A percentile compares a stretch with the other conserved stretches of the same genome.
These are phyloP conservation scores for Ophiostoma pallidulum DNA, from an alignment of 2,329 filamentous ascomycete genomes.

Conservation along the genomic window DNA sequence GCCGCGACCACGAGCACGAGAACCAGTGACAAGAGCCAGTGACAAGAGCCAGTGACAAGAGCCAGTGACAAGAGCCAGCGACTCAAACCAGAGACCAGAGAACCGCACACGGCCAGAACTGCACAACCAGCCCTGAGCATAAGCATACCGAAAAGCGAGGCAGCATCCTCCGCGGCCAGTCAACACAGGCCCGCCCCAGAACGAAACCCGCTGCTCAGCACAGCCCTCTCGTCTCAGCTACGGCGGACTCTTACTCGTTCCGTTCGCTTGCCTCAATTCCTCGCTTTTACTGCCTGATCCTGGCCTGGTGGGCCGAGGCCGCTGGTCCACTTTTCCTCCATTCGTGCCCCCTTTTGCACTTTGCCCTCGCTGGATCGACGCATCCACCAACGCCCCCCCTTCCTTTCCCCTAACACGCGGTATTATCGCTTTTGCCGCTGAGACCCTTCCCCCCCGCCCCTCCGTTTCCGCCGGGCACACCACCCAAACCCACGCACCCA, in stretches of 20 bases:
- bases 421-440: slow-evolving; percentile 9
- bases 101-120: too few relatives aligned
- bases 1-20: neutral
- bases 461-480: neutral
- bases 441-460: neutral
- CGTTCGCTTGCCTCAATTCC: too few relatives aligned
- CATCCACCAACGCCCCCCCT: slow-evolving; percentile 3
- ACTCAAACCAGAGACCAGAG: too few relatives aligned
- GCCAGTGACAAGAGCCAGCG: too few relatives aligned
- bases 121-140: too few relatives aligned
- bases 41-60: too few relatives aligned
- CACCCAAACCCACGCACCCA: too few relatives aligned
- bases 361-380: too few relatives aligned
- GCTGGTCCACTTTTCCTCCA: slow-evolving; percentile 4
- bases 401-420: neutral
- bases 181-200: neutral
- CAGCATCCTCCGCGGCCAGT: too few relatives aligned
- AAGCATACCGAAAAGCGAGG: too few relatives aligned
- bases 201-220: neutral
- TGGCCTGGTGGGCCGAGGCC: slow-evolving; percentile 5
- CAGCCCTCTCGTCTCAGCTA: slow-evolving; percentile 9
- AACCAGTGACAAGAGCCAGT: too few relatives aligned
- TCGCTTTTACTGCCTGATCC: neutral
- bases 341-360: neutral
- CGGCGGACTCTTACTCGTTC: too few relatives aligned